Evolutionary conservation across 352 stramenopile genomes (phyloP).

Genomic region (Thalassiosira ordinaria): DNA sequence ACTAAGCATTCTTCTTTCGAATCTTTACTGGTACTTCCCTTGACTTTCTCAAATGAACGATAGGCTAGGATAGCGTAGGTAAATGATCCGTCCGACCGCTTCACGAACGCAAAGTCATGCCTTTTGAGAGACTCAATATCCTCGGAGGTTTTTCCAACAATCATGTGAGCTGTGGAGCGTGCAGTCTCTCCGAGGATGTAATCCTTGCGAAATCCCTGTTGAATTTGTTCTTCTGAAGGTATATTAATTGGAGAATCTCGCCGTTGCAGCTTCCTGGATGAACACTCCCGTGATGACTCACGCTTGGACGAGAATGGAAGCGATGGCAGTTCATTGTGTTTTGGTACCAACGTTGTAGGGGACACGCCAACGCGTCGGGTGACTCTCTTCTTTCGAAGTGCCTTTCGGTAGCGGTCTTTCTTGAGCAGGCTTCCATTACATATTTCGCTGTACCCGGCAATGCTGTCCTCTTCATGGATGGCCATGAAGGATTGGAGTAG

Average conservation of each 20-base stretch:
- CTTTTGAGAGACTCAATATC: background rate
- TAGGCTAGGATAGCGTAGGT: conserved; percentile 30
- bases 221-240: background rate
- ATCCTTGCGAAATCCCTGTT: background rate
- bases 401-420: too few species aligned
- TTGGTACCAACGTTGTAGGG: background rate
- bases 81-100: conserved; percentile 12
- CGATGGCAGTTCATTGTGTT: background rate
- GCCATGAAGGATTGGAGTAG: background rate
- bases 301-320: background rate
- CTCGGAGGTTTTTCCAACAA: background rate
- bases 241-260: background rate
- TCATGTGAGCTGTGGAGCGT: conserved; percentile 14
- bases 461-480: too few species aligned
- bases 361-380: background rate
- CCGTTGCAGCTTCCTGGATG: background rate
- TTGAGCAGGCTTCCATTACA: too few species aligned
- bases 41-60: conserved; percentile 1
- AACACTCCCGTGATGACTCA: background rate
- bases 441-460: too few species aligned
- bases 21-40: conserved; percentile 2
- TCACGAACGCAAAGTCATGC: conserved; percentile 30
- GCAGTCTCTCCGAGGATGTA: conserved; percentile 15
- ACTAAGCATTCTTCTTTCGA: conserved; percentile 19
- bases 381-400: too few species aligned